Percentiles rank a stretch among this genome's conserved stretches.
These are phyloP conservation scores for Caryopteris hybrid DNA, from an alignment of 305 asterid genomes.

Conservation along the genomic window DNA sequence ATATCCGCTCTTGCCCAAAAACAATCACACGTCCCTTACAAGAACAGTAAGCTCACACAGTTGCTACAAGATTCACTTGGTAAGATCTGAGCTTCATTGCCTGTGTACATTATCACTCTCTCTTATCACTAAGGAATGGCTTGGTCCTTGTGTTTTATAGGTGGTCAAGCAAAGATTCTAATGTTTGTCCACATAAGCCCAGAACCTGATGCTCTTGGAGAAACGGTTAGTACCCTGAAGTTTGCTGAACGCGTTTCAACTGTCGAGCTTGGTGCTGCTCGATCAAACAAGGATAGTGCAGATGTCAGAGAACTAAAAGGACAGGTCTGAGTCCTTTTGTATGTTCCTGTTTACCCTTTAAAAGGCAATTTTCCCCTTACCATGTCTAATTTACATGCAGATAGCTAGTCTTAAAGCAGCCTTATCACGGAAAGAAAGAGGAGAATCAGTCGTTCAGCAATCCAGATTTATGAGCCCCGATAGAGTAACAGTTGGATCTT, in stretches of 20 bases:
- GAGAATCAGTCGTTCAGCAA: slow-evolving; percentile 28
- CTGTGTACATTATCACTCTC: not conserved
- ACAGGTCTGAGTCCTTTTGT: slow-evolving; percentile 47
- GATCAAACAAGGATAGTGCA: slow-evolving; percentile 60
- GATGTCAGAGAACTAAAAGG: slow-evolving; percentile 87
- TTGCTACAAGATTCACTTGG: slow-evolving; percentile 96
- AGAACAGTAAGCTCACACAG: slow-evolving; percentile 96
- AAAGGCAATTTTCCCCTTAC: not conserved
- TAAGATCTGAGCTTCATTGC: slow-evolving; percentile 26
- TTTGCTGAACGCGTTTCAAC: slow-evolving; percentile 97
- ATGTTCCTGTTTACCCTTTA: not conserved
- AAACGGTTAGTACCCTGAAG: slow-evolving; percentile 89
- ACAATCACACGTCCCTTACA: slow-evolving; percentile 77
- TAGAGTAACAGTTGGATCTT: slow-evolving; percentile 27
- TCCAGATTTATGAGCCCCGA: slow-evolving; percentile 58
- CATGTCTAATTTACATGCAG: slow-evolving; percentile 36
- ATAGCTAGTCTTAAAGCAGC: slow-evolving; percentile 80
- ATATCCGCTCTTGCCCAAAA: slow-evolving; percentile 82
- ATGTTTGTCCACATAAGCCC: slow-evolving; percentile 97
- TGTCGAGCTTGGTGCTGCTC: slow-evolving; percentile 86
- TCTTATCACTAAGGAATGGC: not conserved
- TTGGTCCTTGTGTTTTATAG: slow-evolving; percentile 28
- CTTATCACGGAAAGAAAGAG: slow-evolving; percentile 65
- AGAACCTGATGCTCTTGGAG: slow-evolving; percentile 74
- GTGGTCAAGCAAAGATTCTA: slow-evolving; percentile 90